Percentiles rank a stretch among this genome's conserved stretches.
Evolutionary conservation across 768 basidiomycete genomes (phyloP).

Genomic region (Leccinum aurantiacum): DNA sequence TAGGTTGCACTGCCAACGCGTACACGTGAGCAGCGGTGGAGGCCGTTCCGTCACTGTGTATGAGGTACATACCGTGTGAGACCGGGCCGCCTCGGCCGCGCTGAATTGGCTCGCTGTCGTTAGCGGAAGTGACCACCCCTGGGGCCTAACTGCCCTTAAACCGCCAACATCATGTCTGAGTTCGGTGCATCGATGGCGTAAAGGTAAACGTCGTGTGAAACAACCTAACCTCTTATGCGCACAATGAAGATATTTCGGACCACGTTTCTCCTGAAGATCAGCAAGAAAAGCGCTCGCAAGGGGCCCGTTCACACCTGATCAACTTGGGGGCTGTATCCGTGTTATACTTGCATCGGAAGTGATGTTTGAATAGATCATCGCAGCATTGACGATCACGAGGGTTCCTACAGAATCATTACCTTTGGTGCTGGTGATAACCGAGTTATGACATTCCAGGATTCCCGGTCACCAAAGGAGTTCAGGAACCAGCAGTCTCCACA

Average conservation of each 20-base stretch:
- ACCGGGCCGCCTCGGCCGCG: constrained; percentile 19
- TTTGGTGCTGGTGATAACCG: background rate
- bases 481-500: background rate
- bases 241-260: background rate
- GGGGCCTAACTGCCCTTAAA: background rate
- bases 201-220: background rate
- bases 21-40: background rate
- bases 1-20: background rate
- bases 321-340: background rate
- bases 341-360: background rate
- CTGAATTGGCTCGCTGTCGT: background rate
- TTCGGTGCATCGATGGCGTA: background rate
- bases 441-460: background rate
- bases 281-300: background rate
- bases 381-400: background rate
- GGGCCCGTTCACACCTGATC: background rate
- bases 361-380: background rate
- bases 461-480: background rate
- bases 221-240: background rate
- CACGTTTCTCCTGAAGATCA: background rate
- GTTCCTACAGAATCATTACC: background rate
- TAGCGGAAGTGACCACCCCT: background rate
- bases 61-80: background rate
- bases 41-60: background rate
- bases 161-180: background rate